These are phyloP conservation scores for Phaeophleospora eucalypticola DNA, from an alignment of 2,329 filamentous ascomycete genomes.

Conservation along the genomic window DNA sequence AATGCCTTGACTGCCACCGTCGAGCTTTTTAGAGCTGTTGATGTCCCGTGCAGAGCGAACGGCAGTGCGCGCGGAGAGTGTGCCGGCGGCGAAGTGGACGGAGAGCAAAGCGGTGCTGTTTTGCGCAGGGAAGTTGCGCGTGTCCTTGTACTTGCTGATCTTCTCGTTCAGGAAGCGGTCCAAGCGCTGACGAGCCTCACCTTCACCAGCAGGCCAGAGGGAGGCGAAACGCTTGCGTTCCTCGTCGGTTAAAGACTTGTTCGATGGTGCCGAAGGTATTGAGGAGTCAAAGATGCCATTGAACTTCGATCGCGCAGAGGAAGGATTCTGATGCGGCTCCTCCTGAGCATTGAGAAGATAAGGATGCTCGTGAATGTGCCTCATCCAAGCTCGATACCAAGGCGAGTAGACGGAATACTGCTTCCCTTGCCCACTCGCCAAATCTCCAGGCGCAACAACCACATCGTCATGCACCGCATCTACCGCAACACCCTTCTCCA, in stretches of 20 bases:
- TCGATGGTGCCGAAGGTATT: constrained; percentile 60
- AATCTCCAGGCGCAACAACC: constrained; percentile 68
- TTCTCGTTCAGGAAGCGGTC: constrained; percentile 64
- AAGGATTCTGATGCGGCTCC: constrained; percentile 54
- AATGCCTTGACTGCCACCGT: constrained; percentile 63
- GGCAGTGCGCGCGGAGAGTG: constrained; percentile 63
- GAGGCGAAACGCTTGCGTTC: constrained; percentile 55
- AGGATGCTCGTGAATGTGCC: constrained; percentile 65
- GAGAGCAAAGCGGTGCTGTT: constrained; percentile 65
- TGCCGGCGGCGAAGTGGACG: constrained; percentile 67
- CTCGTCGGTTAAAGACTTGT: constrained; percentile 57
- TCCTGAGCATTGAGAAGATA: constrained; percentile 62
- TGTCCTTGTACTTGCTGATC: constrained; percentile 58
- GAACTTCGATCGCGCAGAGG: constrained; percentile 46
- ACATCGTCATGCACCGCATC: constrained; percentile 77
- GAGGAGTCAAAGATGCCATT: constrained; percentile 54
- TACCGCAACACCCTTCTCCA: constrained; percentile 63
- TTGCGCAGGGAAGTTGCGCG: constrained; percentile 62
- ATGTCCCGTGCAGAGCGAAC: constrained; percentile 59
- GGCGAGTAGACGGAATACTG: constrained; percentile 83
- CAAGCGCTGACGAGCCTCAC: constrained; percentile 63
- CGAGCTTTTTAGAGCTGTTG: constrained; percentile 61
- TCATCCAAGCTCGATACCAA: constrained; percentile 75
- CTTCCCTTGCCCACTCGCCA: constrained; percentile 64
- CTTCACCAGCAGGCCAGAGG: constrained; percentile 72